phyloP scores from a whole-genome alignment of 2,329 filamentous ascomycete genomes.

The Exophiala viscosa region DNA sequence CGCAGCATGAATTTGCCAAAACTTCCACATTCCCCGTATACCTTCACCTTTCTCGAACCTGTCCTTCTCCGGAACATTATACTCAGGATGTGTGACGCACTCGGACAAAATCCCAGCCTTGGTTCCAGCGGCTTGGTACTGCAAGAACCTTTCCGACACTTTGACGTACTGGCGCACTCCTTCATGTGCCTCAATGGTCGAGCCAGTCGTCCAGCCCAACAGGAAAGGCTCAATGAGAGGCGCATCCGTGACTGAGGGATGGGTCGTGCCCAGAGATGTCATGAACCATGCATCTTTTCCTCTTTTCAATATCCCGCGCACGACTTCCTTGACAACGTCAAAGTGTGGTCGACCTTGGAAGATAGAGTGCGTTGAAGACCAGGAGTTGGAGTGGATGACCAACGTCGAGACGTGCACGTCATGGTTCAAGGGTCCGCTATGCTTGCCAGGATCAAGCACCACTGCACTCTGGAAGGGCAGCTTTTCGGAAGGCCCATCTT shows the following conservation, averaged over 20 bases:
- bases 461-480: slow-evolving; percentile 56
- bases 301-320: slow-evolving; percentile 44
- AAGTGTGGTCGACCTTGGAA: slow-evolving; percentile 65
- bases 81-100: slow-evolving; percentile 37
- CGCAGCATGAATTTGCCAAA: slow-evolving; percentile 24
- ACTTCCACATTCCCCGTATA: slow-evolving; percentile 13
- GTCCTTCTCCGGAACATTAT: slow-evolving; percentile 14
- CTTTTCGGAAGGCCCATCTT: slow-evolving; percentile 42
- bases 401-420: slow-evolving; percentile 58
- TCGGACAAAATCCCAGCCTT: slow-evolving; percentile 50
- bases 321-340: slow-evolving; percentile 57
- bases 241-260: slow-evolving; percentile 64
- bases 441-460: slow-evolving; percentile 64
- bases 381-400: slow-evolving; percentile 62
- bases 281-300: slow-evolving; percentile 50
- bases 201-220: slow-evolving; percentile 59
- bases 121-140: slow-evolving; percentile 44
- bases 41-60: slow-evolving; percentile 3
- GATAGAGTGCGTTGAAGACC: slow-evolving; percentile 55
- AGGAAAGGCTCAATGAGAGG: slow-evolving; percentile 61
- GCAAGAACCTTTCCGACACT: slow-evolving; percentile 56
- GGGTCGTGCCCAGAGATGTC: slow-evolving; percentile 53
- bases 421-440: slow-evolving; percentile 58
- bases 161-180: slow-evolving; percentile 60
- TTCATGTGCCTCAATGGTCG: slow-evolving; percentile 54